Evolutionary conservation across 2,329 filamentous ascomycete genomes (phyloP), one percentile per base, ranked within the genome.

Genomic region (Polytolypa hystricis): DNA sequence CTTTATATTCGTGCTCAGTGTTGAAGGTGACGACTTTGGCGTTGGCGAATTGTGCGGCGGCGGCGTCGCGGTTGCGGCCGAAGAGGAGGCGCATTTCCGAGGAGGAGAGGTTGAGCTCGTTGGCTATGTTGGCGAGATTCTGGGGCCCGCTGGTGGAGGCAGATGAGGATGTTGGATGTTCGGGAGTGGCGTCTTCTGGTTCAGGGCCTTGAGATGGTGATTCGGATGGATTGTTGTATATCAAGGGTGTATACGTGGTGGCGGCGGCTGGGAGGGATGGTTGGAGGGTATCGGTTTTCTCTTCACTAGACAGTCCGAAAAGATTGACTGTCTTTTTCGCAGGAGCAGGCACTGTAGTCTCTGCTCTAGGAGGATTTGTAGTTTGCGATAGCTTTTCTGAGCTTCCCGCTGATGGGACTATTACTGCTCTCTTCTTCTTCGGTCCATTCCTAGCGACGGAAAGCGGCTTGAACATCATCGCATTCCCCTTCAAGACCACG

Each of bases 391-490:
- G 30, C 11, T 45, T 30, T 12, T 6, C 12, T 19, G 11, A 43
- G 30, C 7, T 28, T 12, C 43, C 21, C 28, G 42, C 41, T 14
- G 42, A 35, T 32, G 50, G 37, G 7, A 47, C 41, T 3, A 50
- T 37, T 16, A 59, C 56, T 25, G 56, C 56, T 39, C 67, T 64
- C 50, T 73, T 79, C 62, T 80, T 84, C 62, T 82, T 85, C 44
- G 73, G 74, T 19, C 77, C 70, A 44, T 81, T 84, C 42, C 84
- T 73, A 11, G 79, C 75, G 10, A 95, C 86, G 1, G 87, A 94
- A 25, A 95, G 66, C 3, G 89, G 89, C 54, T 79, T 82, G 59
- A 96, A 95, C 75, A 85, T 83, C 58, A 87, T 74, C 9, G 85
- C 76, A 48, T 87, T 91, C 14, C 82, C 83, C 50, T 76, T 75